Base-by-base conservation (phyloP, 208 protist genomes). In the Tritrichomonas foetus region DNA sequence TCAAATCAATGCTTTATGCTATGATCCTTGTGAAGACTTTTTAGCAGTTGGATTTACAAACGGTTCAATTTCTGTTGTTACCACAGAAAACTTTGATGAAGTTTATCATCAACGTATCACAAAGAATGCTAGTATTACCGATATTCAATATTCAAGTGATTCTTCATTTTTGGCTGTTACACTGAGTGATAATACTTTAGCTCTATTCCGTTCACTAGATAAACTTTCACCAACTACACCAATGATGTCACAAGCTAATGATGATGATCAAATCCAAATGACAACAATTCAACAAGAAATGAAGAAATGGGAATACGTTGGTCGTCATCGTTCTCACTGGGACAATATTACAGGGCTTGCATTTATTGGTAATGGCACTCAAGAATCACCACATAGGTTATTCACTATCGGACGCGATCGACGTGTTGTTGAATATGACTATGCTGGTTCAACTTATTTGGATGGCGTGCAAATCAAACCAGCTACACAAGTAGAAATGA, bases 51-150 rank as follows among this genome's bases (percentile, higher is more conserved):
- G 78, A 20, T 89, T 89, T 47, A 57, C 78, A 57, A 89, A 89
- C 47, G 78, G 78, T 47, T 53, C 41, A 13, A 89, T 89, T 39
- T 89, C 47, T 89, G 47, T 89, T 39, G 78, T 89, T n/a, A 89
- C 78, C 11, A 89, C 78, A 41, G 78, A 89, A n/a, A 89, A 89
- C 47, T 89, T 89, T 33, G 78, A 89, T 89, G 78, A 89, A 57
- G 47, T 57, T 0, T 89, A 89, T 50, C 78, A 89, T 44, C 78
- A 89, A 49, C 44, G 78, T 39, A 89, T 89, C 16, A 36, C 78
- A 33, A 89, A 89, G 39, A 49, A 49, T 39, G 78, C 41, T n/a
- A 16, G 14, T 0, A 89, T 89, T 36, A 89, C 47, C 53, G 47
- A 89, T 39, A 89, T 89, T 57, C 78, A 89, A 57, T 89, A 89